A percentile compares a stretch with the other conserved stretches of the same genome.
phyloP scores from a whole-genome alignment of 2,329 filamentous ascomycete genomes.

The Pseudogymnoascus sp. region DNA sequence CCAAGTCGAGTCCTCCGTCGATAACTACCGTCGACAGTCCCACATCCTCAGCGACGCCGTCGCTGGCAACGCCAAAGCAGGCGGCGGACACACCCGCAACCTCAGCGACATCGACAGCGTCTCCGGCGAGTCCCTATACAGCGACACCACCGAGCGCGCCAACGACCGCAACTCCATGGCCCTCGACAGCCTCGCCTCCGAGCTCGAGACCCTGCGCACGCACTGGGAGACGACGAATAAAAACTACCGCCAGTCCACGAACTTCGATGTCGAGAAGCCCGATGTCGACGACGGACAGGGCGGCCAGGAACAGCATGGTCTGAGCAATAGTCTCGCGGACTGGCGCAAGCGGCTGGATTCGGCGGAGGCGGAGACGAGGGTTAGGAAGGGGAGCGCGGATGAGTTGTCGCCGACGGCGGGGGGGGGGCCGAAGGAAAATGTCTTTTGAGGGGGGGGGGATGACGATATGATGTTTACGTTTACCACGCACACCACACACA shows the following conservation, averaged over 20 bases:
- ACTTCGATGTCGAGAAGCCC: constrained; percentile 57
- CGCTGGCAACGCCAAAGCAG: constrained; percentile 18
- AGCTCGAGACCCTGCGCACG: constrained; percentile 79
- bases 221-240: constrained; percentile 97
- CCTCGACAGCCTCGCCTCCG: constrained; percentile 81
- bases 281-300: constrained; percentile 32
- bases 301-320: constrained; percentile 33
- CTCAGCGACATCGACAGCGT: constrained; percentile 43
- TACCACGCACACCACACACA: neutral
- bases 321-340: constrained; percentile 66
- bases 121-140: constrained; percentile 48
- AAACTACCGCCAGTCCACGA: constrained; percentile 83
- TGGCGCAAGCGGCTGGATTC: constrained; percentile 72
- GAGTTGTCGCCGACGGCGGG: neutral
- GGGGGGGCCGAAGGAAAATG: neutral
- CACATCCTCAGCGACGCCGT: constrained; percentile 39
- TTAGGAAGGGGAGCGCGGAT: constrained; percentile 17
- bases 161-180: constrained; percentile 58
- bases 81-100: constrained; percentile 26
- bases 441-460: neutral
- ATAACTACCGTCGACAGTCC: constrained; percentile 80
- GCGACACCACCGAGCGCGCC: constrained; percentile 36
- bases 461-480: constrained; percentile 3
- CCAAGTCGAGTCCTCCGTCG: constrained; percentile 87
- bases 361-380: constrained; percentile 22